These are phyloP conservation scores for Calonectria pteridis DNA, from an alignment of 2,329 filamentous ascomycete species.

Conservation along the genomic window DNA sequence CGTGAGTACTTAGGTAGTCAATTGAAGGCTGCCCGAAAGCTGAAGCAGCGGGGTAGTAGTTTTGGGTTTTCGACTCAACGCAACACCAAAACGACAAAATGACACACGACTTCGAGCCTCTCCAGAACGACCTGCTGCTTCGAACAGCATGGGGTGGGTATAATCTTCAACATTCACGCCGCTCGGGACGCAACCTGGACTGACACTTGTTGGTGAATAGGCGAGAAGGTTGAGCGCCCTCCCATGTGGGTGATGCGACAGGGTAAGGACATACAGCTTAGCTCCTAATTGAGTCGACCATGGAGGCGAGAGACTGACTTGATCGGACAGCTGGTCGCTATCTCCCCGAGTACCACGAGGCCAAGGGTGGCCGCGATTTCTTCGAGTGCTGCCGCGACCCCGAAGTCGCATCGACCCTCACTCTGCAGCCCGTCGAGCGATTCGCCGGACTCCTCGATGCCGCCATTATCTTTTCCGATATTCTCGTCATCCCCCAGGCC, in stretches of 20 bases:
- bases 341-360: conserved; percentile 96
- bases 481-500: conserved; percentile 96
- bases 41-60: conserved; percentile 12
- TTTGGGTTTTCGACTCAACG: conserved; percentile 17
- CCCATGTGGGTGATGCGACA: conserved; percentile 99
- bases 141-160: conserved; percentile 86
- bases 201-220: conserved; percentile 58
- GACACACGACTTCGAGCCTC: conserved; percentile 79
- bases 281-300: not conserved
- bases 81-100: conserved; percentile 59
- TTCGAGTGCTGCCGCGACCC: conserved; percentile 97
- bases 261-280: conserved; percentile 67
- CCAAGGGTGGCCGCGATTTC: conserved; percentile 91
- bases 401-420: conserved; percentile 92
- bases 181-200: conserved; percentile 28
- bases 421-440: conserved; percentile 93
- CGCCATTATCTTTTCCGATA: conserved; percentile 99
- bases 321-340: conserved; percentile 83
- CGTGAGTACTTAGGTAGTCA: conserved; percentile 3
- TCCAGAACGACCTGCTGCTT: conserved; percentile 93
- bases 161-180: not conserved
- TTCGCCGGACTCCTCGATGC: conserved; percentile 92
- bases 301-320: conserved; percentile 9
- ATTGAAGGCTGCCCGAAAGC: conserved; percentile 15
- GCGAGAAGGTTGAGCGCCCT: conserved; percentile 90